phyloP scores from a whole-genome alignment of 1,139 yeast genomes.

The Nakaseomyces kungkrabaensis region DNA sequence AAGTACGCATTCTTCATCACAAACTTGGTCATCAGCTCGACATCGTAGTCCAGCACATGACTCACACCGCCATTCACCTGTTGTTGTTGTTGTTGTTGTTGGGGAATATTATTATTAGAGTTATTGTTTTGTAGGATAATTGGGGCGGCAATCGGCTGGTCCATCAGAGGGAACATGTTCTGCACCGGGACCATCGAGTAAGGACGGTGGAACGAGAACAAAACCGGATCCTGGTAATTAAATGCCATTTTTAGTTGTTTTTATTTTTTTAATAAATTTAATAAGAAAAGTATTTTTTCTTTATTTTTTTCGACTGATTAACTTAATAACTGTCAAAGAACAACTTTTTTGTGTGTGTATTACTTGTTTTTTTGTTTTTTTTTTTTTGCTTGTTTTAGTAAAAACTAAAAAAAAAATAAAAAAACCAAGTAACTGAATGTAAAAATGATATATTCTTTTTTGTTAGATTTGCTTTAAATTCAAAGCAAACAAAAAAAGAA shows the following conservation, averaged over 20 bases:
- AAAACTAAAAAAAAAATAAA: too few species aligned
- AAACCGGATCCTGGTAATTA: background rate
- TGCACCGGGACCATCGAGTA: background rate
- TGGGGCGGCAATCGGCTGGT: background rate
- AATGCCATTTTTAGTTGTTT: background rate
- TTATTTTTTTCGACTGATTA: background rate
- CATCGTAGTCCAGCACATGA: slow-evolving; percentile 67
- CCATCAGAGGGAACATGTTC: background rate
- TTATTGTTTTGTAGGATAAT: slow-evolving; percentile 1
- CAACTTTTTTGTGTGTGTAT: too few species aligned
- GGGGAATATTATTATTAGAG: background rate
- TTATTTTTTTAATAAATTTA: background rate
- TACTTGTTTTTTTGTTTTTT: too few species aligned
- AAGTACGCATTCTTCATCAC: slow-evolving; percentile 43
- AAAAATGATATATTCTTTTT: too few species aligned
- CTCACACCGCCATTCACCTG: slow-evolving; percentile 62
- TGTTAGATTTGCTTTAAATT: too few species aligned
- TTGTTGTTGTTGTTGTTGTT: slow-evolving; percentile 5
- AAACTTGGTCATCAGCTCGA: slow-evolving; percentile 68
- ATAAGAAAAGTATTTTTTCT: background rate
- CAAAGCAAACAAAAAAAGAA: too few species aligned
- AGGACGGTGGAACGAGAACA: too few species aligned
- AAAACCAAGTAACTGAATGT: too few species aligned
- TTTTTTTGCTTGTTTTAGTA: too few species aligned
- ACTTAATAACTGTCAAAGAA: background rate